A percentile compares a stretch with the other conserved stretches of the same genome.
These are phyloP conservation scores for Solanum lignicaule DNA, from an alignment of 257 asterid species.

Conservation along the genomic window DNA sequence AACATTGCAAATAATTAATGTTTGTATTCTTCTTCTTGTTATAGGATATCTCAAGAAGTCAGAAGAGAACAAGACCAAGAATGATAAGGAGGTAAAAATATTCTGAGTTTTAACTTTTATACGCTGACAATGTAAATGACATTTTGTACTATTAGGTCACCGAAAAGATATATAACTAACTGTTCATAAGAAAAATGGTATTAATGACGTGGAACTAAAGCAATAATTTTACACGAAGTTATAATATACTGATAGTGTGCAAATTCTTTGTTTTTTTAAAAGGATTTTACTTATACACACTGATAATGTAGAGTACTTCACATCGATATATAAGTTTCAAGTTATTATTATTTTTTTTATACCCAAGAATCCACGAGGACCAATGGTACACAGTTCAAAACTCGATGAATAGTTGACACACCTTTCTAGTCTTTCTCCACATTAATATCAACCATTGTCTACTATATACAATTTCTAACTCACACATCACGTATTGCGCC, in stretches of 20 bases:
- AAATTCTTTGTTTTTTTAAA: accelerated
- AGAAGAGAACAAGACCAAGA: slow-evolving; percentile 68
- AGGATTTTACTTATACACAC: neutral
- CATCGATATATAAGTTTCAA: neutral
- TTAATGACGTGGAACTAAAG: neutral
- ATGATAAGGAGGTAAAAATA: slow-evolving; percentile 76
- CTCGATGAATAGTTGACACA: neutral
- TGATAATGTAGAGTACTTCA: neutral
- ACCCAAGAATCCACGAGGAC: neutral
- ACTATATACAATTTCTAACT: neutral
- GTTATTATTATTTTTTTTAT: too few relatives aligned
- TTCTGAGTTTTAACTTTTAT: neutral
- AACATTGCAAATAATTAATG: neutral
- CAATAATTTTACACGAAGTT: neutral
- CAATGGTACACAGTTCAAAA: neutral
- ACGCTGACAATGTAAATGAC: accelerated
- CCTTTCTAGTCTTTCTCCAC: neutral
- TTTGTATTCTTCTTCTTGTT: neutral
- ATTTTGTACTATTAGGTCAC: neutral
- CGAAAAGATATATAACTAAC: neutral
- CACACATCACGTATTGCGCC: neutral
- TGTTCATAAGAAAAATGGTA: neutral
- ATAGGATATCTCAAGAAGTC: slow-evolving; percentile 82
- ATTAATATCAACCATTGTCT: neutral
- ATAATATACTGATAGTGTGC: neutral